phyloP scores from a whole-genome alignment of 2,329 filamentous ascomycete genomes.

The Magnaporthales sp. region DNA sequence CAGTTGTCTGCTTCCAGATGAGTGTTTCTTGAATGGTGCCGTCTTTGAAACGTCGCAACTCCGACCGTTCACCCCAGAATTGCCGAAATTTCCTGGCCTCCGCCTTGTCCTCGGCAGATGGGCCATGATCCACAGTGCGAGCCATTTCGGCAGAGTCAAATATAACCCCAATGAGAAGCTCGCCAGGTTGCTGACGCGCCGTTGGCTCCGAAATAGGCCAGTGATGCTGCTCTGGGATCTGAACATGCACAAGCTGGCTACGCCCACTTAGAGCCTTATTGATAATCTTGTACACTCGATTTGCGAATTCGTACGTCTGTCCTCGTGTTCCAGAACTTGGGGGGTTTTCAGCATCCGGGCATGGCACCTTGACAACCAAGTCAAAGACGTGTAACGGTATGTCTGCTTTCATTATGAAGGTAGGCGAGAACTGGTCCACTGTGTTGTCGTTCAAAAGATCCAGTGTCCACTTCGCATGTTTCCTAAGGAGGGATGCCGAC shows the following conservation, averaged over 20 bases:
- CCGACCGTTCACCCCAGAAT: constrained; percentile 93
- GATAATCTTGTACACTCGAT: constrained; percentile 56
- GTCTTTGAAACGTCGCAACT: constrained; percentile 89
- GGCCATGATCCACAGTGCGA: constrained; percentile 80
- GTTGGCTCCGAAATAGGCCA: constrained; percentile 39
- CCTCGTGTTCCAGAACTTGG: not conserved
- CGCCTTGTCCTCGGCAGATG: constrained; percentile 74
- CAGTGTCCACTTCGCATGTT: constrained; percentile 67
- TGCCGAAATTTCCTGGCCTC: constrained; percentile 73
- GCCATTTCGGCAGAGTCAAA: constrained; percentile 65
- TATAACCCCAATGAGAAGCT: constrained; percentile 56
- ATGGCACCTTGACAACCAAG: constrained; percentile 27
- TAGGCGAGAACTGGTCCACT: constrained; percentile 72
- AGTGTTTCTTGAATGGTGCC: constrained; percentile 89
- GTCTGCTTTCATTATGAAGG: constrained; percentile 64
- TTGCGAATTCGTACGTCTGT: constrained; percentile 28
- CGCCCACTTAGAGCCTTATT: constrained; percentile 68
- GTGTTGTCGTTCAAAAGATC: constrained; percentile 64
- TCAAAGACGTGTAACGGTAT: constrained; percentile 48
- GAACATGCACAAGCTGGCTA: constrained; percentile 57
- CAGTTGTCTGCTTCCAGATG: constrained; percentile 67
- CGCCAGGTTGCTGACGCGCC: constrained; percentile 11
- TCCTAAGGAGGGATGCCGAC: constrained; percentile 67
- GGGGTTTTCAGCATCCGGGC: constrained; percentile 11
- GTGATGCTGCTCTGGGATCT: constrained; percentile 24